phyloP scores from a whole-genome alignment of 2,329 filamentous ascomycete species.

The Neoarthrinium moseri region DNA sequence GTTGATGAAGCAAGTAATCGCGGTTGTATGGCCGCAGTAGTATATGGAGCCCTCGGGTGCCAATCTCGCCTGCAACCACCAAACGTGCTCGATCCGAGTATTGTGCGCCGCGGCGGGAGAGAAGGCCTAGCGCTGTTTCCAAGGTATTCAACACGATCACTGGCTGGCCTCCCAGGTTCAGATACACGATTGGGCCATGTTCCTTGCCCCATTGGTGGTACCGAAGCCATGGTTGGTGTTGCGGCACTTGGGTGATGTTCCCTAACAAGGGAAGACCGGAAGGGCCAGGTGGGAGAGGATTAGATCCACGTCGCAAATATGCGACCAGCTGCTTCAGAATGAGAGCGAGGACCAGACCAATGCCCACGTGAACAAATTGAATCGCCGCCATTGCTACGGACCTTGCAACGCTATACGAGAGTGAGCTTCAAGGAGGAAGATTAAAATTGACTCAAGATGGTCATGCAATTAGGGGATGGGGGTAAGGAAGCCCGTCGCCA shows the following conservation, averaged over 20 bases:
- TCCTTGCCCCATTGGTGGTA: slow-evolving; percentile 14
- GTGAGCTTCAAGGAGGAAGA: too few relatives aligned
- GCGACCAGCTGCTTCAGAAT: neutral
- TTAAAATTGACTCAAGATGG: too few relatives aligned
- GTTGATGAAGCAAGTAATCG: slow-evolving; percentile 36
- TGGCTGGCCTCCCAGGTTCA: slow-evolving; percentile 17
- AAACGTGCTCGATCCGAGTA: slow-evolving; percentile 21
- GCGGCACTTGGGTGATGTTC: slow-evolving; percentile 16
- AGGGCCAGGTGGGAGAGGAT: slow-evolving; percentile 15
- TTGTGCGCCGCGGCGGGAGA: slow-evolving; percentile 14
- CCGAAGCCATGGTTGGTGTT: slow-evolving; percentile 15
- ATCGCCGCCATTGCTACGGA: neutral
- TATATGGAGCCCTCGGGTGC: slow-evolving; percentile 34
- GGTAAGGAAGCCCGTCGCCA: too few relatives aligned
- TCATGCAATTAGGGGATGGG: too few relatives aligned
- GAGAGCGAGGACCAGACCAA: neutral
- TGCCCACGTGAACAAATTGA: neutral
- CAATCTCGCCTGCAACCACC: slow-evolving; percentile 30
- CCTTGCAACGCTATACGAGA: too few relatives aligned
- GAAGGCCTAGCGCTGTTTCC: slow-evolving; percentile 15
- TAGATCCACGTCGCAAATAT: too few relatives aligned
- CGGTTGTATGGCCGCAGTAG: slow-evolving; percentile 40
- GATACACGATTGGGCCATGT: slow-evolving; percentile 17
- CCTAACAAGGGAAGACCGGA: slow-evolving; percentile 15
- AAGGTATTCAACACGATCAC: slow-evolving; percentile 15